A percentile compares a stretch with the other conserved stretches of the same genome.
These are phyloP conservation scores for Protomyces arabidopsidicola DNA, from an alignment of 1,139 yeast species.

Conservation along the genomic window DNA sequence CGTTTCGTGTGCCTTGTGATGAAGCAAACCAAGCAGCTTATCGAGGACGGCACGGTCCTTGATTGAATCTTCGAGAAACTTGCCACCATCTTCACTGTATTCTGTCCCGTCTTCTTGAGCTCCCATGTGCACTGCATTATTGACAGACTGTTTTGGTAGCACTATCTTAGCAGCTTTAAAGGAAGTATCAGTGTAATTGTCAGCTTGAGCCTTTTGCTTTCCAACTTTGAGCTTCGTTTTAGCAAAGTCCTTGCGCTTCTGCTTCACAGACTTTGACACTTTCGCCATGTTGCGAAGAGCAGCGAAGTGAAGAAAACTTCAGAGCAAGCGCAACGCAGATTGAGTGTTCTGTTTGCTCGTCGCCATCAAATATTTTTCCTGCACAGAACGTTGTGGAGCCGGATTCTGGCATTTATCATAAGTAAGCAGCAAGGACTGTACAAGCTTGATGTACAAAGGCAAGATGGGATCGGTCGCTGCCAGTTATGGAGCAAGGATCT, in stretches of 20 bases:
- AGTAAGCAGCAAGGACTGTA: too few relatives aligned
- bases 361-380: not conserved
- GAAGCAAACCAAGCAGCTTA: conserved; percentile 54
- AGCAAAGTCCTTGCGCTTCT: conserved; percentile 24
- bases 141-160: conserved; percentile 54
- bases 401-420: too few relatives aligned
- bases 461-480: too few relatives aligned
- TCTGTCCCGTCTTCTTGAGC: conserved; percentile 6
- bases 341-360: not conserved
- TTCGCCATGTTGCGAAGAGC: conserved; percentile 8
- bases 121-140: conserved; percentile 32
- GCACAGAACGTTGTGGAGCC: not conserved
- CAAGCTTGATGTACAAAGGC: too few relatives aligned
- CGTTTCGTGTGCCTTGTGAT: conserved; percentile 63
- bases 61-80: conserved; percentile 4
- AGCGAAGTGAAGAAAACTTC: not conserved
- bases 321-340: not conserved
- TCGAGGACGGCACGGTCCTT: conserved; percentile 38
- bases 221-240: conserved; percentile 88
- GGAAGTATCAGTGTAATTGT: conserved; percentile 77
- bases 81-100: not conserved
- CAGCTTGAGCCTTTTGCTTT: conserved; percentile 63
- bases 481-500: too few relatives aligned
- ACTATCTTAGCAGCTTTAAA: conserved; percentile 71
- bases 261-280: conserved; percentile 18